These are phyloP conservation scores for Fennellomyces sp. DNA, from an alignment of 371 early-diverging fungal genomes.

Conservation along the genomic window DNA sequence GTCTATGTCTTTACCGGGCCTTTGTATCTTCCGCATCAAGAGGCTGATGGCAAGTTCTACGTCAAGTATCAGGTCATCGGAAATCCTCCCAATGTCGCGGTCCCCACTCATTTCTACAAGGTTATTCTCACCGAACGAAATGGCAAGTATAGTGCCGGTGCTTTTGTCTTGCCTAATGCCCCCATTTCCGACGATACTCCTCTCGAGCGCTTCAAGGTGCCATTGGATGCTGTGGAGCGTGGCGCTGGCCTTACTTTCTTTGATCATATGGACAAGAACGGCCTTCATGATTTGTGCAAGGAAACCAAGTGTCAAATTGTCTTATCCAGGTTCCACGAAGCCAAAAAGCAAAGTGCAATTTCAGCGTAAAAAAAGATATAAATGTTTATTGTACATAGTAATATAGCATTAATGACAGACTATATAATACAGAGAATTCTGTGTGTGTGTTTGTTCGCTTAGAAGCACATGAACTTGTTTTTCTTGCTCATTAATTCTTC, in stretches of 20 bases:
- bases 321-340: conserved; percentile 44
- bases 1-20: conserved; percentile 86
- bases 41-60: conserved; percentile 70
- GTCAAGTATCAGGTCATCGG: conserved; percentile 92
- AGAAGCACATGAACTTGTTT: conserved; percentile 59
- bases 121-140: conserved; percentile 66
- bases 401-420: neutral
- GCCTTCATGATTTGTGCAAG: conserved; percentile 46
- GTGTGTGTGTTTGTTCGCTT: conserved; percentile 1
- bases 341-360: conserved; percentile 25
- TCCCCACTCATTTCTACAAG: conserved; percentile 95
- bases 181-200: conserved; percentile 69
- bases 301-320: conserved; percentile 53
- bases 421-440: neutral
- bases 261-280: conserved; percentile 60
- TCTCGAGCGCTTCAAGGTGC: conserved; percentile 71
- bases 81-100: conserved; percentile 85
- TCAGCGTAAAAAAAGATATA: neutral
- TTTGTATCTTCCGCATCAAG: conserved; percentile 75
- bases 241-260: conserved; percentile 82
- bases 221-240: conserved; percentile 78
- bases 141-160: conserved; percentile 61
- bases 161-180: conserved; percentile 89
- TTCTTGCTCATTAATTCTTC: conserved; percentile 53
- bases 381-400: neutral